Percentiles rank a stretch among this genome's conserved stretches.
Conservation (phyloP, 352 stramenopile species). For the Pythium biforme region DNA sequence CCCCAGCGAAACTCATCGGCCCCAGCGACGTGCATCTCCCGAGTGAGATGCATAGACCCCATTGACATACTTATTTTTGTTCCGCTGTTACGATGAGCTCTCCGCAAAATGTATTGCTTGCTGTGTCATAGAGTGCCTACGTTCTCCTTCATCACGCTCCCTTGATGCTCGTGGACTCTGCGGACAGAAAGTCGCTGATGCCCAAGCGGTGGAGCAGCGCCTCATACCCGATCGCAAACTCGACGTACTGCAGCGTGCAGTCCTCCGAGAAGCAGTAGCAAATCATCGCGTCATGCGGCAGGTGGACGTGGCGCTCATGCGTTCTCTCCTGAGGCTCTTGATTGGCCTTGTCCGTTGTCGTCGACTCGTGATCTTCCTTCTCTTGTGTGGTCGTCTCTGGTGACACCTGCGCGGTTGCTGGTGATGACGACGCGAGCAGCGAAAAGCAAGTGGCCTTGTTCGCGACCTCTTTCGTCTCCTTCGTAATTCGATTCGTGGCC, state of each 20-base stretch:
- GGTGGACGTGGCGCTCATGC: slow-evolving; percentile 67
- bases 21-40: too few relatives aligned
- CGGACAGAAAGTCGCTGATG: slow-evolving; percentile 64
- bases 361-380: not conserved
- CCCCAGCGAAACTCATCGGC: not conserved
- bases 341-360: not conserved
- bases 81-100: too few relatives aligned
- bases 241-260: slow-evolving; percentile 69
- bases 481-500: slow-evolving; percentile 71
- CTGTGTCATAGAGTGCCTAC: too few relatives aligned
- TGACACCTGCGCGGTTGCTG: not conserved
- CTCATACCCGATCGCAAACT: slow-evolving; percentile 87
- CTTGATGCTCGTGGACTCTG: too few relatives aligned
- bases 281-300: slow-evolving; percentile 79
- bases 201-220: slow-evolving; percentile 74
- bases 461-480: slow-evolving; percentile 55
- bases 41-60: not conserved
- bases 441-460: slow-evolving; percentile 59
- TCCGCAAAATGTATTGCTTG: too few relatives aligned
- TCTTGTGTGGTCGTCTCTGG: not conserved
- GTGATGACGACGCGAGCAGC: slow-evolving; percentile 16
- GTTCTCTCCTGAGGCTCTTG: not conserved
- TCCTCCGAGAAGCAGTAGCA: slow-evolving; percentile 73
- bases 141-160: too few relatives aligned
- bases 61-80: too few relatives aligned